Evolutionary conservation across 306 rosid genomes (phyloP).

Genomic region (Comarum palustre): DNA sequence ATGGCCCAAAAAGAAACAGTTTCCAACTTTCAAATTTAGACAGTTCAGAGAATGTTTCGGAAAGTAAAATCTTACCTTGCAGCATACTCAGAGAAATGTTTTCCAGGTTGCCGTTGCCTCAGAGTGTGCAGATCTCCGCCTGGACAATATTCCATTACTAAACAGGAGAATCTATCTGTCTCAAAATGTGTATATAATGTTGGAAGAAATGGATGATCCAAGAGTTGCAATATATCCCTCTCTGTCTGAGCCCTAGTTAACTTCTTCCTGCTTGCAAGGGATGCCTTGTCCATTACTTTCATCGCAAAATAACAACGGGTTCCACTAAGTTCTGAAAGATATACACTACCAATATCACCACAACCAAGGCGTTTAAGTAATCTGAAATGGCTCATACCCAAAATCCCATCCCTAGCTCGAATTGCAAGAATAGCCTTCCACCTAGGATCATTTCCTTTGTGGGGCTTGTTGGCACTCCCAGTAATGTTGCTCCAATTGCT

Average conservation of each 20-base stretch:
- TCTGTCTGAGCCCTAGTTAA: constrained; percentile 94
- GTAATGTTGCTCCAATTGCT: constrained; percentile 97
- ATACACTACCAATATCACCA: constrained; percentile 97
- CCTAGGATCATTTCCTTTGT: constrained; percentile 97
- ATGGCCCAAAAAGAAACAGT: not conserved
- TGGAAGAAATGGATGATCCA: constrained; percentile 98
- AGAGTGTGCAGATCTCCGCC: constrained; percentile 97
- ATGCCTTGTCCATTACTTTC: constrained; percentile 99
- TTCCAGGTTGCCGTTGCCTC: constrained; percentile 98
- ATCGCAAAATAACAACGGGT: constrained; percentile 92
- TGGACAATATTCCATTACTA: constrained; percentile 98
- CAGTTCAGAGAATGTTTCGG: constrained; percentile 8
- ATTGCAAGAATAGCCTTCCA: constrained; percentile 98
- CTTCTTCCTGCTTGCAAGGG: constrained; percentile 94
- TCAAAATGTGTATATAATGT: constrained; percentile 96
- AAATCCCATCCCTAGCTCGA: constrained; percentile 82
- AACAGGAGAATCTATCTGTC: constrained; percentile 91
- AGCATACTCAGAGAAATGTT: constrained; percentile 98
- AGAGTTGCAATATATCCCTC: constrained; percentile 90
- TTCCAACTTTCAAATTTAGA: not conserved
- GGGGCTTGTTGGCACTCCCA: constrained; percentile 97
- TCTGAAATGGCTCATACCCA: constrained; percentile 97
- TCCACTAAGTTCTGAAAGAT: constrained; percentile 95
- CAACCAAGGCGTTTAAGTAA: constrained; percentile 94
- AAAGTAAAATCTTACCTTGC: constrained; percentile 65